Conservation (phyloP, 2,329 filamentous ascomycete genomes). For the Aspergillus ustus region DNA sequence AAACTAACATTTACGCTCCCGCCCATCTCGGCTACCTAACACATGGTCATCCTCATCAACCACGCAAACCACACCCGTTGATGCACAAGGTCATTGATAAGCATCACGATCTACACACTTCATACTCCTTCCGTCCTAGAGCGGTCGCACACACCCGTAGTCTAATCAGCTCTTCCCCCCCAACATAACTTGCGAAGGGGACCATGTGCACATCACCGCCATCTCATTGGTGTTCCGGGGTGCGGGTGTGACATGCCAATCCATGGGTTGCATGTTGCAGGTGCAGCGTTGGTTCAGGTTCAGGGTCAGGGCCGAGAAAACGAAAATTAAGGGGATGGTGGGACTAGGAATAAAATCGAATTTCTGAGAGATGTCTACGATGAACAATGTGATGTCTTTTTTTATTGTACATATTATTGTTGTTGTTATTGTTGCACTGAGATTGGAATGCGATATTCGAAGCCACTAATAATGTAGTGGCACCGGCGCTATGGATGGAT, state of each 20-base stretch:
- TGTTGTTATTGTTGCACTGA: background rate
- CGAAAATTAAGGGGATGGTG: background rate
- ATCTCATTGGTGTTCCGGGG: background rate
- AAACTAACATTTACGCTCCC: too few species aligned
- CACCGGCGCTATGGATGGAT: background rate
- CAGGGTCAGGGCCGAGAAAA: background rate
- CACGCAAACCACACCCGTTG: background rate
- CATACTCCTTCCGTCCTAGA: background rate
- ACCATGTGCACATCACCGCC: slow-evolving; percentile 10
- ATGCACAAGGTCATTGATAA: background rate
- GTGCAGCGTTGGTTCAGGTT: background rate
- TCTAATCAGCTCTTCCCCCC: background rate
- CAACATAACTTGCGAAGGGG: background rate
- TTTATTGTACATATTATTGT: background rate
- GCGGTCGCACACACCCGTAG: background rate
- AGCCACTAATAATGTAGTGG: background rate
- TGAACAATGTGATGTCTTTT: background rate
- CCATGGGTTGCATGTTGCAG: background rate
- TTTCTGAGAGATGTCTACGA: background rate
- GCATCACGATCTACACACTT: background rate
- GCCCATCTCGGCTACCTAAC: too few species aligned
- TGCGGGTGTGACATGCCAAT: background rate
- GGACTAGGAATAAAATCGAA: background rate
- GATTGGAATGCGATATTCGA: background rate
- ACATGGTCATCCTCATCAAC: too few species aligned